phyloP scores from a whole-genome alignment of 148 eudicot species.

The Camellia lanceoleosa region DNA sequence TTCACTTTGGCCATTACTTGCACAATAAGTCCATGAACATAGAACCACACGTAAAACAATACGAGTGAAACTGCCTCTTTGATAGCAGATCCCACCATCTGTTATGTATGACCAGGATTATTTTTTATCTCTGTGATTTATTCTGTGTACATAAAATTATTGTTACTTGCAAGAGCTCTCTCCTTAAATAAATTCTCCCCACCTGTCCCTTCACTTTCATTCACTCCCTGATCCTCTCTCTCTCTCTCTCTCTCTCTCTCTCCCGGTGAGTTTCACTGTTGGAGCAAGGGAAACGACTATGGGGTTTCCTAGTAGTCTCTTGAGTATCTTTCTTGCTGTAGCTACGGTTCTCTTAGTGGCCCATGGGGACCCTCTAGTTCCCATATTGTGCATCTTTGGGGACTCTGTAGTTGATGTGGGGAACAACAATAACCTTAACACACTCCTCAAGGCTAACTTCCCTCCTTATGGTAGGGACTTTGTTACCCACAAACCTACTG shows the following conservation, averaged over 20 bases:
- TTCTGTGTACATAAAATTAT: too few species aligned
- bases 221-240: conserved; percentile 1
- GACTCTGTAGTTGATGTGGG: conserved; percentile 84
- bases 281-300: conserved; percentile 19
- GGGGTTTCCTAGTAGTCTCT: conserved; percentile 28
- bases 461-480: conserved; percentile 93
- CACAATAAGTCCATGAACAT: not conserved
- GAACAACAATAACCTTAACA: conserved; percentile 72
- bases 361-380: conserved; percentile 65
- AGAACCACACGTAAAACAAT: not conserved
- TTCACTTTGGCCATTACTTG: not conserved
- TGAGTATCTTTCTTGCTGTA: conserved; percentile 22
- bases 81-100: not conserved
- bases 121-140: too few species aligned
- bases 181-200: conserved; percentile 17
- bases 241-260: not conserved
- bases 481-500: conserved; percentile 66
- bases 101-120: too few species aligned
- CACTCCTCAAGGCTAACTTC: conserved; percentile 75
- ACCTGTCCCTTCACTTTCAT: conserved; percentile 3
- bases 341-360: conserved; percentile 20
- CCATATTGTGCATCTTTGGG: conserved; percentile 73
- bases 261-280: not conserved
- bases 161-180: not conserved
- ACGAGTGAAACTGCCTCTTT: not conserved